phyloP scores from a whole-genome alignment of 768 basidiomycete species.

The Hericium erinaceus region DNA sequence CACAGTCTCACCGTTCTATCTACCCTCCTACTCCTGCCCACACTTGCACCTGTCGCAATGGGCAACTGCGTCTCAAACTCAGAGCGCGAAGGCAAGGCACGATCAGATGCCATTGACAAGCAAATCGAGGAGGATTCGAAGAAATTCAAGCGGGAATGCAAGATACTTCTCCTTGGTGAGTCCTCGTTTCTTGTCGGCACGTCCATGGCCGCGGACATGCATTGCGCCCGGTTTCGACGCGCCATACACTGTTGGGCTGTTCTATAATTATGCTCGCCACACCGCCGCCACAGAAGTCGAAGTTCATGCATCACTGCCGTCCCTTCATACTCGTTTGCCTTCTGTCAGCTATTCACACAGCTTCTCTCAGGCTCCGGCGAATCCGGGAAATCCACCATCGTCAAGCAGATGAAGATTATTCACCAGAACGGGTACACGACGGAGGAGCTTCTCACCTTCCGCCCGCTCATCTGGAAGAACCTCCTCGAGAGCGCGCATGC shows the following conservation, averaged over 20 bases:
- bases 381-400: conserved; percentile 91
- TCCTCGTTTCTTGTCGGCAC: neutral
- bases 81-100: conserved; percentile 43
- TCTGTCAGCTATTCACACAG: neutral
- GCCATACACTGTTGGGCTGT: neutral
- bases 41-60: conserved; percentile 22
- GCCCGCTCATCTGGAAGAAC: conserved; percentile 76
- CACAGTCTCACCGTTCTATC: neutral
- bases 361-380: conserved; percentile 75
- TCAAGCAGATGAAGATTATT: conserved; percentile 99
- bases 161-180: conserved; percentile 86
- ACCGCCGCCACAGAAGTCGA: neutral
- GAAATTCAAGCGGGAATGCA: conserved; percentile 80
- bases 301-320: neutral
- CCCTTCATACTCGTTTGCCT: neutral
- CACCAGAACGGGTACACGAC: conserved; percentile 84
- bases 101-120: conserved; percentile 71
- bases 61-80: conserved; percentile 58
- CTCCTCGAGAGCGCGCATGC: conserved; percentile 85
- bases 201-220: neutral
- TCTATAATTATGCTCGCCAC: neutral
- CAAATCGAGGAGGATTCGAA: conserved; percentile 80
- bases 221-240: neutral
- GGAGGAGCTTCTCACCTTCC: conserved; percentile 68
- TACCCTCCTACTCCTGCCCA: neutral